Base-by-base conservation (phyloP, 2,329 filamentous ascomycete genomes). In the Colletotrichum liriopes region DNA sequence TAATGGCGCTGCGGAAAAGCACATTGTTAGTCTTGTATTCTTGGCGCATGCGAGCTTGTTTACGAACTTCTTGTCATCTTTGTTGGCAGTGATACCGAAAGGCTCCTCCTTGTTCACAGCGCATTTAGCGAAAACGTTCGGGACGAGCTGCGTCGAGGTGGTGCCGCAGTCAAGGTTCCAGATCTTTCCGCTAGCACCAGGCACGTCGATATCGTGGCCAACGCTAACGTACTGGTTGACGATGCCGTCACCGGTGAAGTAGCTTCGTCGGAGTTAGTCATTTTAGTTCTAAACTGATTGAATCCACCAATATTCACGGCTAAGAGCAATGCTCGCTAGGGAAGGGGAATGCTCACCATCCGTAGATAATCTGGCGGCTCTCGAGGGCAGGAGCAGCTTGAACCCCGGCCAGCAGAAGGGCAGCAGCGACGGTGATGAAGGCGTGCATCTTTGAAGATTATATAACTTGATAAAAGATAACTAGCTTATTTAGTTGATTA, bases 101-200 rank as follows among this genome's bases (percentile, higher is more conserved):
- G 59, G 69, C 52, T 39, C 16, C 45, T 60, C 60, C 4, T 18
- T 32, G 16, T 72, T 26, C 41, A 72, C 69, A 2, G 37, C 55
- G 59, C 69, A 72, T 39, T 64, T 69, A 45, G 65, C 69, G 14
- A 55, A 72, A 6, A 72, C 80, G 37, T 26, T 47, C 3, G 32
- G 32, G 45, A 69, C 37, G 8, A 69, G 14, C 20, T 41, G 69
- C 9, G 5, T 2, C 5, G 65, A 69, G 23, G 65, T 72, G 26
- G 69, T 69, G 12, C 59, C 59, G 39, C 65, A 69, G 59, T 72
- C 52, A 39, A 72, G 52, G 45, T 26, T n/a, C 20, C n/a, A 68
- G 37, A 45, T 64, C 43, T 69, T 69, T 39, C 61, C 52, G 37
- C n/a, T 58, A 5, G 41, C 7, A 54, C 66, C 59, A 12, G 37